Evolutionary conservation across 2,329 filamentous ascomycete genomes (phyloP).

Genomic region (Ophiognomonia clavigignenti-juglandacearum): DNA sequence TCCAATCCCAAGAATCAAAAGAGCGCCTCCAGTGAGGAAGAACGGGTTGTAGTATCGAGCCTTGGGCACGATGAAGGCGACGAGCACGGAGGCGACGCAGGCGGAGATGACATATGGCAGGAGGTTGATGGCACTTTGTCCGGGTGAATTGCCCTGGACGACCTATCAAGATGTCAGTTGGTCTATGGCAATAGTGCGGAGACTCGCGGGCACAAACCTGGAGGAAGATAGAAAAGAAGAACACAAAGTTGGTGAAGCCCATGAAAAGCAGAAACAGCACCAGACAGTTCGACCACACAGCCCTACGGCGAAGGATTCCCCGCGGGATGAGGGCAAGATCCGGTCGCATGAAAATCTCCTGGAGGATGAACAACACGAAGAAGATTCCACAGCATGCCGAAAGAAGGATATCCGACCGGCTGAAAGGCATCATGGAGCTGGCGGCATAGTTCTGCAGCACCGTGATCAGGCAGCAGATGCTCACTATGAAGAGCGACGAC

Average conservation of each 20-base stretch:
- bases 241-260: constrained; percentile 12
- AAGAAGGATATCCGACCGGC: not conserved
- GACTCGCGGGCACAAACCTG: constrained; percentile 7
- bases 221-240: constrained; percentile 14
- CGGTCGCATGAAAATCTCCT: constrained; percentile 4
- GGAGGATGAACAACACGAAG: constrained; percentile 32
- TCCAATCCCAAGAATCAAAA: constrained; percentile 8
- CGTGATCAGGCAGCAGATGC: not conserved
- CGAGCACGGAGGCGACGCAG: not conserved
- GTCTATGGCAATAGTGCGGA: not conserved
- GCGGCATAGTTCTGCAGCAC: not conserved
- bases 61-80: constrained; percentile 2
- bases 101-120: constrained; percentile 12
- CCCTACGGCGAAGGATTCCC: constrained; percentile 1
- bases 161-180: not conserved
- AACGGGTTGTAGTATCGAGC: constrained; percentile 16
- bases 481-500: constrained; percentile 25
- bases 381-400: constrained; percentile 20
- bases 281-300: constrained; percentile 8
- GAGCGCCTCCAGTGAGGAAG: constrained; percentile 5
- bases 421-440: not conserved
- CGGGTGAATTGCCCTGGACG: not conserved
- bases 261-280: constrained; percentile 12
- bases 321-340: not conserved
- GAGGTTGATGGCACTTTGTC: constrained; percentile 4